Conservation (phyloP, 2,329 filamentous ascomycete genomes). For the Colletotrichum sp. region DNA sequence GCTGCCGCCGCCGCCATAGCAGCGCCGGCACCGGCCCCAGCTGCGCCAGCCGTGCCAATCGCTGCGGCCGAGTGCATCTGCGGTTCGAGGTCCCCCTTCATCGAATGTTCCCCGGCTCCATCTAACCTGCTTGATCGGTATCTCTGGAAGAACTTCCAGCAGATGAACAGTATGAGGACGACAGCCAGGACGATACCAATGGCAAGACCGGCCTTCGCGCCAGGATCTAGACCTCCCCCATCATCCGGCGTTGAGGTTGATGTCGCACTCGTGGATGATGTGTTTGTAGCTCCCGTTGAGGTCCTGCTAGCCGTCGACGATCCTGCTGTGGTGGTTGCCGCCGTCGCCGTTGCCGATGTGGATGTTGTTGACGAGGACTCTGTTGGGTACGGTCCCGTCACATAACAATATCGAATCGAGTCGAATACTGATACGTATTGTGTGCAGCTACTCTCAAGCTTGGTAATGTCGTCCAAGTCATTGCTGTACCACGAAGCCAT, state of each 20-base stretch:
- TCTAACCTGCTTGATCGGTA: not conserved
- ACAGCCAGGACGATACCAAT: conserved; percentile 3
- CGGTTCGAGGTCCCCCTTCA: not conserved
- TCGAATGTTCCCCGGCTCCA: not conserved
- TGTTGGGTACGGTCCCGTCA: not conserved
- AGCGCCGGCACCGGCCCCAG: not conserved
- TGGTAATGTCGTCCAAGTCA: conserved; percentile 13
- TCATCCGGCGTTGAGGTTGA: not conserved
- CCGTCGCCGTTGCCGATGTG: not conserved
- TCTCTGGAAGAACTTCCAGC: not conserved
- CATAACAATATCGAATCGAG: conserved; percentile 12
- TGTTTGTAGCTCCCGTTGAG: not conserved
- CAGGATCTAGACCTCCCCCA: not conserved
- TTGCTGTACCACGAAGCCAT: conserved; percentile 16
- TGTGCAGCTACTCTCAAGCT: conserved; percentile 8
- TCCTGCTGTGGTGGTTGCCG: not conserved
- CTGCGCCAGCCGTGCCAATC: not conserved
- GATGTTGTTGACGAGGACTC: not conserved
- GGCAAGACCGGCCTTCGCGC: conserved; percentile 11
- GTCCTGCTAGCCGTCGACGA: not conserved
- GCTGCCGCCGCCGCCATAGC: not conserved
- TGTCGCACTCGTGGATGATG: not conserved
- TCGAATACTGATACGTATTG: not conserved
- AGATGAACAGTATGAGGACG: not conserved
- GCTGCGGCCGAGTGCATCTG: not conserved